These are phyloP conservation scores for Saccharomyces hybrid DNA, from an alignment of 1,139 yeast genomes.

Conservation along the genomic window DNA sequence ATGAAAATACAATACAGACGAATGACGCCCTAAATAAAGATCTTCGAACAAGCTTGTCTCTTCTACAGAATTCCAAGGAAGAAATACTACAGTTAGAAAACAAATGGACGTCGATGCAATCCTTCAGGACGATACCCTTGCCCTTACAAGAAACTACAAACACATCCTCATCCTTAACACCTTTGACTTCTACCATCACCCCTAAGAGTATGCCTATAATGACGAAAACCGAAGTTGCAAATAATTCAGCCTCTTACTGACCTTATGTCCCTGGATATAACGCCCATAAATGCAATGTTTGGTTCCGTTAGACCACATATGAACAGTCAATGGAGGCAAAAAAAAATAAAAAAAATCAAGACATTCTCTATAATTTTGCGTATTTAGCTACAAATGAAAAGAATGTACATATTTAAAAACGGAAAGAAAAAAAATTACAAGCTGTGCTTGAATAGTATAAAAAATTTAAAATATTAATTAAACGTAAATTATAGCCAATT, in stretches of 20 bases:
- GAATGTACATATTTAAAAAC: neutral
- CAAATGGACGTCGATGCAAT: neutral
- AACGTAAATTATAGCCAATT: neutral
- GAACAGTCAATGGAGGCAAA: neutral
- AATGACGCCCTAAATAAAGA: neutral
- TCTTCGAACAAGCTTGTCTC: neutral
- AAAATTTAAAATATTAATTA: neutral
- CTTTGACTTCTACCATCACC: neutral
- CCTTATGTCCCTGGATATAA: neutral
- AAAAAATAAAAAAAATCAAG: neutral
- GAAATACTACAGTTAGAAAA: neutral
- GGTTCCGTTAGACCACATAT: neutral
- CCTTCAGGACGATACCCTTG: neutral
- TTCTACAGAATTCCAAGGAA: neutral
- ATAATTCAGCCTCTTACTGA: neutral
- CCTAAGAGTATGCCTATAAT: neutral
- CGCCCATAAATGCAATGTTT: neutral
- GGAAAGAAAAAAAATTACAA: neutral
- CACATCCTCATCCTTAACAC: neutral
- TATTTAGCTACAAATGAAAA: neutral
- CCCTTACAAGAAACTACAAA: neutral
- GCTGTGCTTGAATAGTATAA: neutral
- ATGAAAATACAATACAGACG: neutral
- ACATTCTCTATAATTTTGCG: neutral
- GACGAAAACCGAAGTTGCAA: neutral